Evolutionary conservation across 371 early-diverging fungal species (phyloP), one percentile per base, ranked within the genome.

Genomic region (Apophysomyces sp.): DNA sequence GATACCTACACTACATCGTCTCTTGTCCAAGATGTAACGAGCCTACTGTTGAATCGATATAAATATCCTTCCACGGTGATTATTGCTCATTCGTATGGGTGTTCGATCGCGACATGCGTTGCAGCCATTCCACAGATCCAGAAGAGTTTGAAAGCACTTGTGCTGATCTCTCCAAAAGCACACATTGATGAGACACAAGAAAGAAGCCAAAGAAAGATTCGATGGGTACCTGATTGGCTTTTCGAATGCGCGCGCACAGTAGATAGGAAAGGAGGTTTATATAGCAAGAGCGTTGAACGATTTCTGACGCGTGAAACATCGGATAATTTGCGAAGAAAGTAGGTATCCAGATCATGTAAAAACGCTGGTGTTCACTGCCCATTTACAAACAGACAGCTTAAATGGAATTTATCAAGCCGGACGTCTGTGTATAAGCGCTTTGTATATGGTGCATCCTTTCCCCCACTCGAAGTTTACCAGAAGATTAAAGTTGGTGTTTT

Each of bases 31-130:
- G 86, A 87, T 61, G 68, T 90, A 2, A 70, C 69, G 24, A 65
- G 72, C 8, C 62, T 90, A 24, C 62, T 89, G 12, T 54, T 70
- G n/a, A 79, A 81, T 36, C 73, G 85, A 6, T 88, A 89, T 65
- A 76, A 81, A 54, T 75, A 80, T 54, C 79, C 86, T n/a, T 74
- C 77, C 0, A 85, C 82, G 0, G 85, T 86, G 16, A 80, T 89
- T 37, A 76, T 90, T 41, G 83, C 87, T 2, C 89, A 89, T 63
- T 88, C 89, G 1, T 90, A 88, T 68, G 91, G 91, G 0, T 90
- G 91, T 49, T 73, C 80, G 6, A 67, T 90, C 28, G 87, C 82
- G 4, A 75, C 86, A 0, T 72, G 73, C 58, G 80, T 86, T 11
- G 85, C 84, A 24, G 70, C 80, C 3, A 70, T 65, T 0, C 72